These are phyloP conservation scores for Eucalyptus cloeziana DNA, from an alignment of 345 rosid genomes.

Conservation along the genomic window DNA sequence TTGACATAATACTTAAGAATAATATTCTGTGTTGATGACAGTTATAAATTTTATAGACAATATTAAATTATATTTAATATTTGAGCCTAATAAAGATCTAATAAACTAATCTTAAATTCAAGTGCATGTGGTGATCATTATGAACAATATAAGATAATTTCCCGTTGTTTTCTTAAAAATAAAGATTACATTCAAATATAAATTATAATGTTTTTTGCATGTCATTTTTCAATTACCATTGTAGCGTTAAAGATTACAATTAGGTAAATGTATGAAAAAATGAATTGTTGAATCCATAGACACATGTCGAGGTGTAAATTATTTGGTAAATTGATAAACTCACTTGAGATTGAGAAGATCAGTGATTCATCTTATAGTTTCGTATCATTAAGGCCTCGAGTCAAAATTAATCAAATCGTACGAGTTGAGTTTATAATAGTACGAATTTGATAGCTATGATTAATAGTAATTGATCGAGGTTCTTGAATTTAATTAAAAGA, in stretches of 20 bases:
- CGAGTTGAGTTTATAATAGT: rapidly evolving
- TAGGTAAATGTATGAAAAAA: not conserved
- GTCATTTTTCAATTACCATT: not conserved
- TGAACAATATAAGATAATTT: not conserved
- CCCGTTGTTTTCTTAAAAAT: not conserved
- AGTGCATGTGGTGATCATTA: not conserved
- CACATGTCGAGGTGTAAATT: not conserved
- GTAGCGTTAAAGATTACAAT: not conserved
- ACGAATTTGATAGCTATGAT: not conserved
- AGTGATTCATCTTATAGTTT: not conserved
- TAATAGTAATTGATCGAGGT: not conserved
- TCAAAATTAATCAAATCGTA: not conserved
- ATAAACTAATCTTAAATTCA: not conserved
- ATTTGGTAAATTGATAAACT: not conserved
- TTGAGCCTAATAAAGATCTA: not conserved
- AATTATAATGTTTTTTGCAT: too few relatives aligned
- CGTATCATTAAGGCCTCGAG: not conserved
- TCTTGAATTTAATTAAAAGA: not conserved
- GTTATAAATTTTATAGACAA: too few relatives aligned
- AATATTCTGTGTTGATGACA: too few relatives aligned
- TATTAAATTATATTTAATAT: too few relatives aligned
- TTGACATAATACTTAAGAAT: too few relatives aligned
- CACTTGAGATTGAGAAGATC: not conserved
- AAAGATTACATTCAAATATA: not conserved
- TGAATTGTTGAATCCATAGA: not conserved